Evolutionary conservation across 163 green algal genomes (phyloP), one percentile per base, ranked within the genome.

Genomic region (Scenedesmus sp.): DNA sequence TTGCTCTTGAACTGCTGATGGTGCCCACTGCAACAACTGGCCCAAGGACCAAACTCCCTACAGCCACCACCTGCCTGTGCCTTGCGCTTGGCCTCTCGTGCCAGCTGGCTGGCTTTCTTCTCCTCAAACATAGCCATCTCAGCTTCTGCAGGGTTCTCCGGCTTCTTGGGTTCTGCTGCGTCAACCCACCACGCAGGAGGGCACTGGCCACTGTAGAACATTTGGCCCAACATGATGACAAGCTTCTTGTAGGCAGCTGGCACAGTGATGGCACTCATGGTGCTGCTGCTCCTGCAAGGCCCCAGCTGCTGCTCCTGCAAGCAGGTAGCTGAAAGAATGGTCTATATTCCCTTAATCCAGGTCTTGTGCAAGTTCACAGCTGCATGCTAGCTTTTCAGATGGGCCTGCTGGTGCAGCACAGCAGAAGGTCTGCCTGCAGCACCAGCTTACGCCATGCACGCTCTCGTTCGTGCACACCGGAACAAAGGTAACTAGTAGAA

Each of bases 171-270:
- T 24, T 92, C 49, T 85, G 86, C n/a, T 90, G 87, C 49, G 78
- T 92, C 87, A 0, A 76, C 89, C 46, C 83, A 73, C 81, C 91
- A 87, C 13, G 82, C 72, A 4, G 94, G 94, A 9, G 94, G 94
- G 89, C 94, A 96, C 43, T 92, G 89, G 3, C 91, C 94, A n/a
- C n/a, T 68, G 68, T 96, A 96, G 78, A 96, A 95, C 49, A 91
- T 90, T 20, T 93, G 88, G 0, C 91, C 93, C 3, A 92, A 82
- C 78, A 95, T 26, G 0, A 87, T 88, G 20, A 96, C 90, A 1
- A 96, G 90, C 42, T 90, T 83, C 91, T 94, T 92, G 72, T 87
- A 94, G 6, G 90, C 81, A 18, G 83, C 73, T 42, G 91, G 91
- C 7, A 92, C 88, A 20, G 33, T 87, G 3, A 91, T 53, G 42